Base-by-base conservation (phyloP, 164 flowering plant species). In the Dillenia suffruticosa region DNA sequence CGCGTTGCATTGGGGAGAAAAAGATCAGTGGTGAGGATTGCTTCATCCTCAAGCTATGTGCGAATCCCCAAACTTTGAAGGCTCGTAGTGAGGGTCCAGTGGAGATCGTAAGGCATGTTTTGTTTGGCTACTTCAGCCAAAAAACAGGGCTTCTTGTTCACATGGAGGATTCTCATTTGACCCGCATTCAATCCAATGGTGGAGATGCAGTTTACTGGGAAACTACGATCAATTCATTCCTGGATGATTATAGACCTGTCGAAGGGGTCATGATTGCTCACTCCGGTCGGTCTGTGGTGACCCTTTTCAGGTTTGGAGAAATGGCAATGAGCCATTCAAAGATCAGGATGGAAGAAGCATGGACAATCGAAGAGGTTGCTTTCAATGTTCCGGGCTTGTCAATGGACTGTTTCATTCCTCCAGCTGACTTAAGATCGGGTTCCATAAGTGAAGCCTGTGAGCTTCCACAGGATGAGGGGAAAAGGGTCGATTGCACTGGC, bases 321-420 rank as follows among this genome's bases (percentile, higher is more conserved):
- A 76, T 72, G 63, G 86, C 95, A 16, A 82, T 81, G 89, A 88
- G 89, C 74, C 95, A 85, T 65, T 72, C 91, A 46, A 88, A 82
- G 70, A 86, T 91, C 8, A 79, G 88, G 72, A 86, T 88, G 94
- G 94, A 88, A 75, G 94, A 88, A 69, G 78, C 77, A 14, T 88
- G 94, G 94, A 85, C 84, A 1, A 85, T 88, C 22, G 95, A 88
- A 59, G 95, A 88, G 71, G 95, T 88, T 24, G 89, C 88, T 9
- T 85, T 88, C 52, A 88, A 88, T 56, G 79, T 88, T 15, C 88
- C 88, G 0, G 95, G 95, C 2, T 73, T 88, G 26, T 86, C 91
- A 2, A n/a, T 67, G 9, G 95, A 88, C 66, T 88, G 95, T 62
- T 88, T 88, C 72, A 84, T 88, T 26, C 95, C 95, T 8, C 95